Evolutionary conservation across 805 yeast genomes (phyloP), one percentile per base, ranked within the genome.

Genomic region (Suhomyces xylopsoci): DNA sequence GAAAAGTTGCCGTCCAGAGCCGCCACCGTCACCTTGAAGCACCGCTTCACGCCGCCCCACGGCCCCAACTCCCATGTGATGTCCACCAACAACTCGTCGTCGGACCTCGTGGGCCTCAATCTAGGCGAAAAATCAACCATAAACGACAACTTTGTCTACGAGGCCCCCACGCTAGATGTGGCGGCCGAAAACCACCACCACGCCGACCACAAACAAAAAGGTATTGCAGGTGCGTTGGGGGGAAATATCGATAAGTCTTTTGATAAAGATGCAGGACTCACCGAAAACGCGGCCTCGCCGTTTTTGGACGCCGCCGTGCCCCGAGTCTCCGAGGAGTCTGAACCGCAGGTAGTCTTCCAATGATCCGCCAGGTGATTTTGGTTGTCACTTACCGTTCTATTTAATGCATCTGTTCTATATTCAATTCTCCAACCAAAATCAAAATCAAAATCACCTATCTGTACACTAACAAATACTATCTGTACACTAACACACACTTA

Each of bases 1-100:
- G 78, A 70, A 47, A 74, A 73, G 55, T 57, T 71, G 49, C 79
- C 77, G 14, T 62, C 73, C 14, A 62, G 71, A 26, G 68, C 69
- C 15, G 60, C 66, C 28, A 64, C 70, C 25, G 61, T 65, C 32
- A 52, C 48, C 22, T 54, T 56, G 54, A 62, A 60, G 50, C 62
- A 58, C 10, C 51, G 62, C 17, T 44, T 42, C 30, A 36, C 25
- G 2, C 9, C 48, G 15, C 22, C 52, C n/a, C 45, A 41, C 8
- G 38, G 41, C 9, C 17, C 38, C 17, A 17, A 19, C 19, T 45
- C 48, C 17, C 41, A 38, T n/a, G 46, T 45, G 8, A 25, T 36
- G 26, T n/a, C 46, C 47, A 26, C 58, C 52, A 62, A 59, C 50
- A 67, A 66, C 51, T 68, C 72, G 12, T 62, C 65, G 53, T 52